A percentile compares a stretch with the other conserved stretches of the same genome.
Evolutionary conservation across 495 filamentous ascomycete genomes (phyloP).

Genomic region (Bathelium albidoporum): DNA sequence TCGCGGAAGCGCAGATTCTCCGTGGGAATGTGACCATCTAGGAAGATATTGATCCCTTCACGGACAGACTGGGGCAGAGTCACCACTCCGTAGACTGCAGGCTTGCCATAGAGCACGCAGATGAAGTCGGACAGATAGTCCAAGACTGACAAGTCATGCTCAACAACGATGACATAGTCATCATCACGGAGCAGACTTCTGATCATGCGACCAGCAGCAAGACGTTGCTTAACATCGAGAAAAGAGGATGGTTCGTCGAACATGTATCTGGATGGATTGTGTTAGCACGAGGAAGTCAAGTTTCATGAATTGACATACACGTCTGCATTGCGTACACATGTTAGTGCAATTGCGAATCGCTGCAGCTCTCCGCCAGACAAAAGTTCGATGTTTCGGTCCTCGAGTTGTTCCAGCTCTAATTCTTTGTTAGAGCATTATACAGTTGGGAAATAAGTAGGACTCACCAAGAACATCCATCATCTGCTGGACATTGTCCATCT

Average conservation of each 20-base stretch:
- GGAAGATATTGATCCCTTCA: constrained; percentile 99
- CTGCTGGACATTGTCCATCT: constrained; percentile 71
- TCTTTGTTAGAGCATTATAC: constrained; percentile 22
- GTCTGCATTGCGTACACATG: constrained; percentile 92
- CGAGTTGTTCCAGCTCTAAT: constrained; percentile 72
- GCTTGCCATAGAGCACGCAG: constrained; percentile 90
- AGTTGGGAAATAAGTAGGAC: constrained; percentile 6
- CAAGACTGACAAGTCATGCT: constrained; percentile 95
- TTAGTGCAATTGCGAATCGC: constrained; percentile 89
- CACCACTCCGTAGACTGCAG: constrained; percentile 96
- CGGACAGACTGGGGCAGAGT: constrained; percentile 90
- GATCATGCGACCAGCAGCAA: constrained; percentile 84
- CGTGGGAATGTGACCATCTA: constrained; percentile 94
- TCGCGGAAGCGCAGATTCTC: constrained; percentile 98
- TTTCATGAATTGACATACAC: constrained; percentile 47
- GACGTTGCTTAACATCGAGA: constrained; percentile 95
- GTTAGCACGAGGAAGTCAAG: constrained; percentile 14
- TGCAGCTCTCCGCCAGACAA: constrained; percentile 97
- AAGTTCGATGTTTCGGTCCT: constrained; percentile 74
- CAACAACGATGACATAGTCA: constrained; percentile 95
- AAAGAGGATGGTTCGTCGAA: constrained; percentile 99
- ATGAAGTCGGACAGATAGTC: constrained; percentile 98
- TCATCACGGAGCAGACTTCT: constrained; percentile 76
- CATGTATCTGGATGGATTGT: constrained; percentile 62
- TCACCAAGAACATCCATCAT: constrained; percentile 73